phyloP scores from a whole-genome alignment of 2,329 filamentous ascomycete genomes.

The Zymoseptoria crescenta region DNA sequence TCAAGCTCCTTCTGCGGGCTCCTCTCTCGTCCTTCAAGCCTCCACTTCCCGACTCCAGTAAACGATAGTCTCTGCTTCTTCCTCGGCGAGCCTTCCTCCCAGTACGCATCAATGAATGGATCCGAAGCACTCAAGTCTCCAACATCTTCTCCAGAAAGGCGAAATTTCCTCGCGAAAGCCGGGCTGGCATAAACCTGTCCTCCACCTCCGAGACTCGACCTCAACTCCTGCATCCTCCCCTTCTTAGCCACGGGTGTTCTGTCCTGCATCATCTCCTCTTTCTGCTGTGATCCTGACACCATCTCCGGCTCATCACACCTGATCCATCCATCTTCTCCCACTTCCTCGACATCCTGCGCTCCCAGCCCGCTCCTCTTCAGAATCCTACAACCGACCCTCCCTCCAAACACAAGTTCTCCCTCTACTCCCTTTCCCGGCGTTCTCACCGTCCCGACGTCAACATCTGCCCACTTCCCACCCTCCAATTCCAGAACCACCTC shows the following conservation, averaged over 20 bases:
- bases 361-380: slow-evolving; percentile 13
- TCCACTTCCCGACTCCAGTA: slow-evolving; percentile 63
- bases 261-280: background rate
- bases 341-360: slow-evolving; percentile 3
- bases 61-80: slow-evolving; percentile 66
- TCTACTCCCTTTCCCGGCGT: slow-evolving; percentile 51
- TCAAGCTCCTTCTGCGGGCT: slow-evolving; percentile 52
- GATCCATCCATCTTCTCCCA: slow-evolving; percentile 1
- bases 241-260: slow-evolving; percentile 5
- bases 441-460: slow-evolving; percentile 35
- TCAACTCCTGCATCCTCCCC: slow-evolving; percentile 1
- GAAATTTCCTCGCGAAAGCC: slow-evolving; percentile 65
- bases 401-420: slow-evolving; percentile 48
- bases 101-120: slow-evolving; percentile 56
- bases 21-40: slow-evolving; percentile 61
- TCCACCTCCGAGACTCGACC: slow-evolving; percentile 12
- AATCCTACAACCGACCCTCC: slow-evolving; percentile 30
- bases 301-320: slow-evolving; percentile 6
- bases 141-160: slow-evolving; percentile 60
- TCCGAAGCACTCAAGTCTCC: slow-evolving; percentile 55
- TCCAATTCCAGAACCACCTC: slow-evolving; percentile 60
- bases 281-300: background rate
- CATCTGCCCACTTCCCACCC: slow-evolving; percentile 57
- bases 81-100: slow-evolving; percentile 49
- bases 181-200: slow-evolving; percentile 53